Evolutionary conservation across 495 filamentous ascomycete genomes (phyloP).

Genomic region (Lineolata rhizophorae): DNA sequence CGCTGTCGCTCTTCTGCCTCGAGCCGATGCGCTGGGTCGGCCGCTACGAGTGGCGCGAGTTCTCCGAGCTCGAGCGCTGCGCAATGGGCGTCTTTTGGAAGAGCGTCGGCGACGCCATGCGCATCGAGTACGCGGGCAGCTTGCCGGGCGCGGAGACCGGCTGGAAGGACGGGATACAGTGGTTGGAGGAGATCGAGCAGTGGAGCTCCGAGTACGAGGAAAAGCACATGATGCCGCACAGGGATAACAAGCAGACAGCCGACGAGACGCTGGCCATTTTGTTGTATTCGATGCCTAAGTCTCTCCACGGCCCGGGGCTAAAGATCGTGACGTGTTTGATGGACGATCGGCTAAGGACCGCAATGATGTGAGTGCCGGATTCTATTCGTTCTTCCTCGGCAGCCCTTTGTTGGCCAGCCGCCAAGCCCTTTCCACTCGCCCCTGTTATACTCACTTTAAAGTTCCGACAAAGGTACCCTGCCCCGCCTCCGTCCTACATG

Average conservation of each 20-base stretch:
- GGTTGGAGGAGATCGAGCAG: slow-evolving; percentile 3
- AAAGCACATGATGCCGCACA: slow-evolving; percentile 32
- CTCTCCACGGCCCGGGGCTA: slow-evolving; percentile 24
- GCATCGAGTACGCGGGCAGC: slow-evolving; percentile 3
- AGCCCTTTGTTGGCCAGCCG: too few relatives aligned
- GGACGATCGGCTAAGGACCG: too few relatives aligned
- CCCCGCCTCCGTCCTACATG: too few relatives aligned
- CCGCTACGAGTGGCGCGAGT: slow-evolving; percentile 37
- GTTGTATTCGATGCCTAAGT: slow-evolving; percentile 31
- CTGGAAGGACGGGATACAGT: slow-evolving; percentile 8
- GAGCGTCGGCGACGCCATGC: slow-evolving; percentile 7
- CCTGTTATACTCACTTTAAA: too few relatives aligned
- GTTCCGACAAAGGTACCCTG: too few relatives aligned
- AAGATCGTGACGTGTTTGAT: slow-evolving; percentile 35
- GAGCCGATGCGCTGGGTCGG: slow-evolving; percentile 36
- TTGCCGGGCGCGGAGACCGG: too few relatives aligned
- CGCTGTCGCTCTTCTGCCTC: slow-evolving; percentile 35
- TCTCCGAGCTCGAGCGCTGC: slow-evolving; percentile 41
- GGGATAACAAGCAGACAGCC: slow-evolving; percentile 28
- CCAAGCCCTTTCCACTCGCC: too few relatives aligned
- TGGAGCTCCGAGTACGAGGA: slow-evolving; percentile 7
- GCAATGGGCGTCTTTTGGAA: slow-evolving; percentile 18
- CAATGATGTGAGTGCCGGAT: slow-evolving; percentile 21
- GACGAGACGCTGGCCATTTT: slow-evolving; percentile 34
- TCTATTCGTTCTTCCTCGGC: too few relatives aligned